These are phyloP conservation scores for Stachybotrys chartarum DNA, from an alignment of 2,329 filamentous ascomycete genomes.

Conservation along the genomic window DNA sequence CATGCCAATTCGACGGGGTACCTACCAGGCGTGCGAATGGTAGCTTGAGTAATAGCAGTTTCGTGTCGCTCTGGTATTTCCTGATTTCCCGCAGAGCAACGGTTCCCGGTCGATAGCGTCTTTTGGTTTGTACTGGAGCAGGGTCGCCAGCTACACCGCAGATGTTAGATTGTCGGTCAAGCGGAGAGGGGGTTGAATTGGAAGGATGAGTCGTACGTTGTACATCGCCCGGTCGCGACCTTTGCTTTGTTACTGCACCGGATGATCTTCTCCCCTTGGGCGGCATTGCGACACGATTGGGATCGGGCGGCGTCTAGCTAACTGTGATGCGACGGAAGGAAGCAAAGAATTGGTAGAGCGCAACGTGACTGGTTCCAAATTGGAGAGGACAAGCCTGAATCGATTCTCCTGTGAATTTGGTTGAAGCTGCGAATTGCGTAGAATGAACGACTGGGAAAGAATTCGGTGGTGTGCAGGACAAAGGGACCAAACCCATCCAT, in stretches of 20 bases:
- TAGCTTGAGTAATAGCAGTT: slow-evolving; percentile 74
- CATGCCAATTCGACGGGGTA: neutral
- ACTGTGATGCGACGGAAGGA: neutral
- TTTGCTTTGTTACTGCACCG: slow-evolving; percentile 7
- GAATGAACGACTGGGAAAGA: neutral
- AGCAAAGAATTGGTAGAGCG: neutral
- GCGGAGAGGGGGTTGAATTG: neutral
- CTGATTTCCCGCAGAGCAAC: slow-evolving; percentile 87
- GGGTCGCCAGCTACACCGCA: slow-evolving; percentile 60
- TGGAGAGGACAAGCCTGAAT: too few relatives aligned
- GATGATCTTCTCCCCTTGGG: slow-evolving; percentile 9
- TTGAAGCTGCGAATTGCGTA: neutral
- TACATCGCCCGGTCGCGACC: slow-evolving; percentile 29
- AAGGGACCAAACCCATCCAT: neutral
- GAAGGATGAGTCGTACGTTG: slow-evolving; percentile 23
- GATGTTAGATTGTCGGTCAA: slow-evolving; percentile 11
- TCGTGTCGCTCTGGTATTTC: slow-evolving; percentile 81
- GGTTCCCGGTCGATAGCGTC: slow-evolving; percentile 71
- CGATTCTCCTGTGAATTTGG: neutral
- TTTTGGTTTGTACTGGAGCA: slow-evolving; percentile 52
- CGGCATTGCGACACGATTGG: slow-evolving; percentile 10
- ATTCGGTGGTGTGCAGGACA: neutral
- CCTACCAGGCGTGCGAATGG: slow-evolving; percentile 70
- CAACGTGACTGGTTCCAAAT: too few relatives aligned
- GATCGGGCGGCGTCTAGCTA: neutral